Evolutionary conservation across 2,329 filamentous ascomycete species (phyloP), one percentile per base, ranked within the genome.

Genomic region (Periglandula ipomoeae): DNA sequence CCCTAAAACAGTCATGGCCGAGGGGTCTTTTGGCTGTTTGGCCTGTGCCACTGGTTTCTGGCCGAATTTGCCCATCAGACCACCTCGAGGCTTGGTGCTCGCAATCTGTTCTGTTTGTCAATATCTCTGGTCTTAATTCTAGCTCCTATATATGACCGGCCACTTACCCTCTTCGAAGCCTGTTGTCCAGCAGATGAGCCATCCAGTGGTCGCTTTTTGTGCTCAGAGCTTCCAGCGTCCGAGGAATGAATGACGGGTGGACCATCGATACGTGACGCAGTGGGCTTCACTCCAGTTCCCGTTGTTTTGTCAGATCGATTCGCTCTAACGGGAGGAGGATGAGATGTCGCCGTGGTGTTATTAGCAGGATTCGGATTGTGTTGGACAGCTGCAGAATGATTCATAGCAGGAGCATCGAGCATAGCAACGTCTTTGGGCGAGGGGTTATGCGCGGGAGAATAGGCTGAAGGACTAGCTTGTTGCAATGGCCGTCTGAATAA

Each of bases 1-100:
- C 6, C 74, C 74, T 41, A 78, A 62, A 19, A 73, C 70, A 49
- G 73, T 69, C 72, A 77, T 74, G 17, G 74, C 75, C 2, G 74
- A 74, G 2, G 74, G 74, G 47, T 78, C 75, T 24, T 61, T 64
- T n/a, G 66, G 65, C n/a, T 58, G 55, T 48, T 61, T 61, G 4
- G 56, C 51, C 8, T 56, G 56, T 35, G 57, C 53, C 45, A 46
- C 55, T 13, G 62, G 56, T 49, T 58, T 67, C 46, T 59, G 57
- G 19, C 61, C 61, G 52, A 69, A 69, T 48, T 69, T 69, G 54
- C 62, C 58, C 58, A 64, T 56, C 2, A 69, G 55, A 2, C 64
- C 62, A 24, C 61, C 57, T 34, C 65, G 62, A 19, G 59, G 44
- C 41, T 51, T 61, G 48, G 61, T 61, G 50, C 51, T 60, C 27